A percentile compares a stretch with the other conserved stretches of the same genome.
phyloP scores from a whole-genome alignment of 495 filamentous ascomycete genomes.

The Trichoderma parareesei region DNA sequence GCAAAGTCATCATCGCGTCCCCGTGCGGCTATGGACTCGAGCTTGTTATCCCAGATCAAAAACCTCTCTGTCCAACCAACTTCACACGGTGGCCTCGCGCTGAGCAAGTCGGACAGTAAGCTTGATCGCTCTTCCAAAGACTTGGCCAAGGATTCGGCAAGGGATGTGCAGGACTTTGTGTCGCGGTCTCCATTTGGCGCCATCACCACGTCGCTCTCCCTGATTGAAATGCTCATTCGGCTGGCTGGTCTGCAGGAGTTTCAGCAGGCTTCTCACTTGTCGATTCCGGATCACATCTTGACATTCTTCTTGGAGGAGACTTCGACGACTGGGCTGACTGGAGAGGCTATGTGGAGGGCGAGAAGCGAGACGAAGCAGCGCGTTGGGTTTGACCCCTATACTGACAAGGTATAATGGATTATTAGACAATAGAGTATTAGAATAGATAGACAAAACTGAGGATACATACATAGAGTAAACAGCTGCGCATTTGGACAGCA shows the following conservation, averaged over 20 bases:
- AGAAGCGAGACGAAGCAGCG: constrained; percentile 61
- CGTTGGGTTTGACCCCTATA: constrained; percentile 68
- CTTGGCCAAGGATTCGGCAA: constrained; percentile 13
- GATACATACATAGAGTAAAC: neutral
- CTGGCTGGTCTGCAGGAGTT: constrained; percentile 93
- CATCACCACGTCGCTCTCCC: constrained; percentile 78
- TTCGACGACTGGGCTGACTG: constrained; percentile 62
- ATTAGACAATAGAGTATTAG: neutral
- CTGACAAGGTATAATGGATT: constrained; percentile 23
- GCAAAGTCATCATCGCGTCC: neutral
- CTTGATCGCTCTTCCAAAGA: neutral
- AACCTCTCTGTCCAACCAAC: constrained; percentile 30
- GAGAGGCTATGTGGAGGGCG: constrained; percentile 61
- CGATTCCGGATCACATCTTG: constrained; percentile 89
- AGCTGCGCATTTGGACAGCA: neutral
- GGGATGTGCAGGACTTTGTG: constrained; percentile 15
- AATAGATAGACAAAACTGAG: neutral
- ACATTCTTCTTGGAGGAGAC: constrained; percentile 89
- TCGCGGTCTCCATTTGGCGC: constrained; percentile 33
- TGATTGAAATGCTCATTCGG: constrained; percentile 89
- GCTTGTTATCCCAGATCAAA: constrained; percentile 32
- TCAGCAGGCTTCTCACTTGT: constrained; percentile 84
- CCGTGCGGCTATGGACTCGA: constrained; percentile 28
- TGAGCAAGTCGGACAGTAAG: constrained; percentile 4
- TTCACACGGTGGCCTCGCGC: constrained; percentile 15